Evolutionary conservation across 2,329 filamentous ascomycete genomes (phyloP).

Genomic region (Colletotrichum gloeosporioides): DNA sequence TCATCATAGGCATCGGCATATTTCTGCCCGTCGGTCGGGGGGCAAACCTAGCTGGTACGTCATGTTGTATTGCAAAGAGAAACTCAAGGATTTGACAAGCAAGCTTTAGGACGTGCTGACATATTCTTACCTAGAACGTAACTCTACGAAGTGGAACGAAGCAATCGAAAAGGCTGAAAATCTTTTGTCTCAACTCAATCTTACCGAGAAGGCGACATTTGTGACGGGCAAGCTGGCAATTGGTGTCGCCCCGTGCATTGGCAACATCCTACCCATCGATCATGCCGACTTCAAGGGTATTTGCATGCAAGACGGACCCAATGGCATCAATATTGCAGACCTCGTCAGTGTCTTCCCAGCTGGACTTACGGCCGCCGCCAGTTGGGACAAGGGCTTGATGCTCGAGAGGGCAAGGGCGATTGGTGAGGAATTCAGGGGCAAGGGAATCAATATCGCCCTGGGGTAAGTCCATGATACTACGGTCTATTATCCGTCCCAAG

Average conservation of each 20-base stretch:
- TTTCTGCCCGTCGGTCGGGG: neutral
- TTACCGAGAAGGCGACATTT: conserved; percentile 79
- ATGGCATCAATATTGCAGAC: conserved; percentile 59
- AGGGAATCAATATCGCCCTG: conserved; percentile 76
- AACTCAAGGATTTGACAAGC: neutral
- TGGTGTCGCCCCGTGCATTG: conserved; percentile 73
- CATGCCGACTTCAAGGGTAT: conserved; percentile 71
- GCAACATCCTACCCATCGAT: conserved; percentile 61
- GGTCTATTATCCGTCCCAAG: neutral
- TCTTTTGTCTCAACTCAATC: conserved; percentile 60
- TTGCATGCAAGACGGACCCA: conserved; percentile 83
- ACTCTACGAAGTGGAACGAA: neutral
- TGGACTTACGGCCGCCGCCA: conserved; percentile 78
- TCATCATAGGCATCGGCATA: neutral
- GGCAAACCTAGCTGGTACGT: neutral
- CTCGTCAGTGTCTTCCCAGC: conserved; percentile 70
- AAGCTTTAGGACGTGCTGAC: neutral
- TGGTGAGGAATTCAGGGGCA: conserved; percentile 71
- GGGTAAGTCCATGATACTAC: conserved; percentile 41
- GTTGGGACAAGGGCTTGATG: conserved; percentile 80
- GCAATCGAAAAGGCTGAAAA: neutral
- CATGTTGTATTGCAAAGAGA: neutral
- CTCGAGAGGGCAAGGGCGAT: conserved; percentile 71
- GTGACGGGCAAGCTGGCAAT: conserved; percentile 76
- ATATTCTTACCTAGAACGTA: neutral